These are phyloP conservation scores for Dactylonectria estremocensis DNA, from an alignment of 2,329 filamentous ascomycete genomes.

Conservation along the genomic window DNA sequence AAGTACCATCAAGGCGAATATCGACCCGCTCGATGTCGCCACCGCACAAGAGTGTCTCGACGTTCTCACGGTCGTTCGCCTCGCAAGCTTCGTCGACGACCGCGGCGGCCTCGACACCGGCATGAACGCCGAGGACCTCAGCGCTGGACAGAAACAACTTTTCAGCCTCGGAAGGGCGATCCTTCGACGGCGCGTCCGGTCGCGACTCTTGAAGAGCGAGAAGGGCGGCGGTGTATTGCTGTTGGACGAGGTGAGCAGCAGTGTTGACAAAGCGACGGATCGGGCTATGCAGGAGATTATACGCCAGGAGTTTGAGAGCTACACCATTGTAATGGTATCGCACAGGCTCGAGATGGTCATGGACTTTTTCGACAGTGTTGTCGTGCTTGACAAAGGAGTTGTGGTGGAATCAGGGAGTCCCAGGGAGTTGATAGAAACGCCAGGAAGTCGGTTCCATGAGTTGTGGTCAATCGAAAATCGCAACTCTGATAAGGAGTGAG, in stretches of 20 bases:
- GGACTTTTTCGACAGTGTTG: conserved; percentile 64
- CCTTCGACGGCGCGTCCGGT: conserved; percentile 55
- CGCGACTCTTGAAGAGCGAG: conserved; percentile 30
- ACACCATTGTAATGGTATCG: conserved; percentile 69
- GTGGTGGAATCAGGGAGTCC: conserved; percentile 59
- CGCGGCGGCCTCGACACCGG: conserved; percentile 53
- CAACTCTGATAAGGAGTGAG: conserved; percentile 4
- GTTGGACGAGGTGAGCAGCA: conserved; percentile 61
- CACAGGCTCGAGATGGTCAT: conserved; percentile 66
- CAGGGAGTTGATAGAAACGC: conserved; percentile 40
- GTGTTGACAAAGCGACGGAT: conserved; percentile 60
- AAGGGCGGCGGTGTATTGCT: conserved; percentile 52
- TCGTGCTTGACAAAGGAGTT: conserved; percentile 64
- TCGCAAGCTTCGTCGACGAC: conserved; percentile 52
- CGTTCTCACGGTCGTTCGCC: conserved; percentile 54
- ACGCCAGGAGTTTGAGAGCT: conserved; percentile 55
- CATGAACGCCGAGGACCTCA: conserved; percentile 66
- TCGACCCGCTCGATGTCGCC: conserved; percentile 57
- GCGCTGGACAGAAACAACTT: conserved; percentile 74
- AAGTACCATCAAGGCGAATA: conserved; percentile 58
- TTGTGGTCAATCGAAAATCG: conserved; percentile 49
- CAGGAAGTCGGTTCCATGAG: conserved; percentile 50
- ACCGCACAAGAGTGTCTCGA: conserved; percentile 53
- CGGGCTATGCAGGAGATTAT: conserved; percentile 60
- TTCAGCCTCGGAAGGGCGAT: conserved; percentile 75